Evolutionary conservation across 2,329 filamentous ascomycete genomes (phyloP).

Genomic region (Fusarium praegraminearum): DNA sequence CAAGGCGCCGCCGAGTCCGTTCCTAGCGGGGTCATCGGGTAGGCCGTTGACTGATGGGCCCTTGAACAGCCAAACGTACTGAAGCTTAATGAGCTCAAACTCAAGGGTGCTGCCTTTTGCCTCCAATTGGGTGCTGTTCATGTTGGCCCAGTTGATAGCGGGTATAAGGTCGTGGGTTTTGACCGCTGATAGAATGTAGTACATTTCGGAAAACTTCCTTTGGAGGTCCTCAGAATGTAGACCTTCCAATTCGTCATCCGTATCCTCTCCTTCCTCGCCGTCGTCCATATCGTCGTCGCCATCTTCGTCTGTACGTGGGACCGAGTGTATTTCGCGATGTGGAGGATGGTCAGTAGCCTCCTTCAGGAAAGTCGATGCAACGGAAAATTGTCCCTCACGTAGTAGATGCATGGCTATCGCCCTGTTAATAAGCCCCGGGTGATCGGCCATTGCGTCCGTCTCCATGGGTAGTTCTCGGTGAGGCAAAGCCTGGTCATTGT

Average conservation of each 20-base stretch:
- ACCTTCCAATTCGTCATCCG: conserved; percentile 43
- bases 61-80: conserved; percentile 90
- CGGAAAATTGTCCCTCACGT: conserved; percentile 91
- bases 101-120: conserved; percentile 90
- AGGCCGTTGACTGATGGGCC: conserved; percentile 67
- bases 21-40: conserved; percentile 61
- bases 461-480: conserved; percentile 77
- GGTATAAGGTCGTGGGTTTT: conserved; percentile 80
- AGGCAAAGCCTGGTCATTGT: conserved; percentile 53
- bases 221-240: conserved; percentile 69
- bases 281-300: conserved; percentile 52
- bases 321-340: conserved; percentile 37
- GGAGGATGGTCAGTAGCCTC: conserved; percentile 68
- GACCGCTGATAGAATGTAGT: conserved; percentile 84
- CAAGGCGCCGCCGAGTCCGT: conserved; percentile 74
- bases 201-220: conserved; percentile 88
- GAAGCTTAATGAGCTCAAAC: conserved; percentile 90
- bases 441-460: conserved; percentile 81
- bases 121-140: conserved; percentile 78
- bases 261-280: conserved; percentile 48
- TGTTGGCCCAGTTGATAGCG: conserved; percentile 87
- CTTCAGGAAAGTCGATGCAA: conserved; percentile 84
- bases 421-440: conserved; percentile 84
- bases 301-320: conserved; percentile 48
- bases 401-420: conserved; percentile 97